Evolutionary conservation across 768 basidiomycete species (phyloP), one percentile per base, ranked within the genome.

Genomic region (Boletus subcaerulescens): DNA sequence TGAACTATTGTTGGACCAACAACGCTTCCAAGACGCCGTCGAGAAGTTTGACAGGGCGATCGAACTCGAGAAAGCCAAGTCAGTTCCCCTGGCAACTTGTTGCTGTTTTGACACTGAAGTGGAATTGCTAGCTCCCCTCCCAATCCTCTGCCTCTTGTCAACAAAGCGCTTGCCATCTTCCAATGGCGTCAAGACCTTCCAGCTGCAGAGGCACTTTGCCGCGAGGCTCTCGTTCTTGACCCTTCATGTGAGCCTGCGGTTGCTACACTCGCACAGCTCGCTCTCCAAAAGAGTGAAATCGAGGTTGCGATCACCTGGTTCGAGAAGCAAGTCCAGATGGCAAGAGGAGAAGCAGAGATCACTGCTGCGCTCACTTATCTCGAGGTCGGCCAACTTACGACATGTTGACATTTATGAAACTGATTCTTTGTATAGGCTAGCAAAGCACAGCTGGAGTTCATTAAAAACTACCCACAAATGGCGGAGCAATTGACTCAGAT

Each of bases 201-300:
- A 8, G 83, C 81, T 1, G 94, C 93, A 2, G 94, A 96, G 71
- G 74, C 76, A 18, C 88, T 93, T 67, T 95, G 93, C 68, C 77
- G 85, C 53, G 90, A 98, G 70, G 97, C 97, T 1, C 78, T 99
- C 20, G 75, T 79, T 46, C 82, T 94, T 52, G 97, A 99, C 71
- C 78, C 90, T 12, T 93, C 94, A 60, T 98, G 96, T 72, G 97
- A 99, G 68, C 92, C 96, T 12, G 97, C 96, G 0, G 87, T 98
- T 5, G 93, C 93, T 17, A 98, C 95, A 1, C 83, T 98, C 29
- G 96, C 96, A 4, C 97, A 99, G 71, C 79, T 99, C 20, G 84
- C 82, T 56, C 71, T 98, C 58, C 96, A 98, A 72, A 93, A 95
- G 73, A 85, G 87, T 66, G 89, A 90, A 74, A 85, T 97, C 56